phyloP scores from a whole-genome alignment of 1,284 basidiomycete species.

The Irpex sp. region DNA sequence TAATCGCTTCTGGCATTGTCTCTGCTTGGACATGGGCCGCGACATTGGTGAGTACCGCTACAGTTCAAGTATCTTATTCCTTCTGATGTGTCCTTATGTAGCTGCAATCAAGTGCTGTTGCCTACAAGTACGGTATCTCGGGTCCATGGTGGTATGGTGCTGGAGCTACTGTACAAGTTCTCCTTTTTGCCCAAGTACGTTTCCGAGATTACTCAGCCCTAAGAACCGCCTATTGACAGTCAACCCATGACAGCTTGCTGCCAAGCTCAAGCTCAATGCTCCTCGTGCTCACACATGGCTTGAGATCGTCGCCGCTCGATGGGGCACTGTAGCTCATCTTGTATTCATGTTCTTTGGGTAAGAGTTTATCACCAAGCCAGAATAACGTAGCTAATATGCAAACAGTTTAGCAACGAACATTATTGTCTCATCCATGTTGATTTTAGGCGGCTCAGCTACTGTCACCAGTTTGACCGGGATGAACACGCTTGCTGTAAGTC shows the following conservation, averaged over 20 bases:
- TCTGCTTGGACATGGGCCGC: constrained; percentile 85
- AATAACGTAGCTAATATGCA: background rate
- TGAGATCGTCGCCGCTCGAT: constrained; percentile 60
- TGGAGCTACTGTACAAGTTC: constrained; percentile 49
- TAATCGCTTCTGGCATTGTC: constrained; percentile 89
- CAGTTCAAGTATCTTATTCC: background rate
- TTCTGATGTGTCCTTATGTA: constrained; percentile 19
- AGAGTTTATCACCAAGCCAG: constrained; percentile 12
- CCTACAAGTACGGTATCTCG: constrained; percentile 78
- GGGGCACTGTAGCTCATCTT: constrained; percentile 56
- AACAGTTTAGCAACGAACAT: constrained; percentile 55
- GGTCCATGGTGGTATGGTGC: constrained; percentile 48
- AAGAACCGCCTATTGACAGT: background rate
- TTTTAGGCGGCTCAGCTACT: constrained; percentile 61
- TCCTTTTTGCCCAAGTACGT: constrained; percentile 41
- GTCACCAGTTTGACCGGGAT: constrained; percentile 55
- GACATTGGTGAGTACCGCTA: constrained; percentile 46
- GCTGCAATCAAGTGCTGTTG: constrained; percentile 77
- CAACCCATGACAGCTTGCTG: constrained; percentile 30
- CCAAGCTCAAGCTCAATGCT: constrained; percentile 60
- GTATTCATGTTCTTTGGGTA: constrained; percentile 65
- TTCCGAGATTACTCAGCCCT: background rate
- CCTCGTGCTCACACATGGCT: constrained; percentile 59
- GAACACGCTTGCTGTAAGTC: constrained; percentile 47
- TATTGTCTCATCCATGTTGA: constrained; percentile 59